Conservation (phyloP, 108 stramenopile genomes). For the Stephanodiscus triporus region DNA sequence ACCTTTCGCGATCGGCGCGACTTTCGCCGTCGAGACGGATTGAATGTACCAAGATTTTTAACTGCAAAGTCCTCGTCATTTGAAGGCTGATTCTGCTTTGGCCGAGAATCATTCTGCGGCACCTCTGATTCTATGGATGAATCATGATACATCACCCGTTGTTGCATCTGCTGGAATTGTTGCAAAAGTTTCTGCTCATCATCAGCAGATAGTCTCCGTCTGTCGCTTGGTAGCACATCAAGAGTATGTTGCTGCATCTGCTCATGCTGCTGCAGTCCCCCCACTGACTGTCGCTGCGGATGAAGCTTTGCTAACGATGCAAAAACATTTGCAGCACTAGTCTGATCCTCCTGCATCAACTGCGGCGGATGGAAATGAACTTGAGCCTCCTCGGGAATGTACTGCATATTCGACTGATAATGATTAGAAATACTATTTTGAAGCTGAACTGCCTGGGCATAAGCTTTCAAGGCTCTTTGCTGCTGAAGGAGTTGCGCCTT, state of each 20-base stretch:
- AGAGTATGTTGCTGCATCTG: not conserved
- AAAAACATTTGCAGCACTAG: conserved; percentile 4
- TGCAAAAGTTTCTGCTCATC: conserved; percentile 8
- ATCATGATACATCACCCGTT: not conserved
- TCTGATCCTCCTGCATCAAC: not conserved
- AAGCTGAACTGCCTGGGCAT: not conserved
- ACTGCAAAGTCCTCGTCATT: not conserved
- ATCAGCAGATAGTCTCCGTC: not conserved
- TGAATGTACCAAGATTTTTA: not conserved
- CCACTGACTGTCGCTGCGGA: conserved; percentile 4
- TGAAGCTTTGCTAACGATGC: conserved; percentile 4
- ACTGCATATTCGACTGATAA: not conserved
- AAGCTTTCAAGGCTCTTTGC: not conserved
- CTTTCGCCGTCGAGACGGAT: not conserved
- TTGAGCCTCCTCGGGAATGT: conserved; percentile 1
- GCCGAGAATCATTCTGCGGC: not conserved
- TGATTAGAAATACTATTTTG: conserved; percentile 5
- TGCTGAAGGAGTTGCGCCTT: conserved; percentile 7
- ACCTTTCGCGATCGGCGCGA: not conserved
- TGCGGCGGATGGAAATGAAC: not conserved
- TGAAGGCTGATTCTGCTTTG: not conserved
- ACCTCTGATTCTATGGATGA: not conserved
- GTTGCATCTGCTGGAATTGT: conserved; percentile 12
- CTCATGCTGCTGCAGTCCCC: conserved; percentile 1
- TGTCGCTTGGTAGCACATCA: not conserved